Percentiles rank a stretch among this genome's conserved stretches.
Evolutionary conservation across 2,329 filamentous ascomycete genomes (phyloP).

Genomic region (Cladosporium oxysporum): DNA sequence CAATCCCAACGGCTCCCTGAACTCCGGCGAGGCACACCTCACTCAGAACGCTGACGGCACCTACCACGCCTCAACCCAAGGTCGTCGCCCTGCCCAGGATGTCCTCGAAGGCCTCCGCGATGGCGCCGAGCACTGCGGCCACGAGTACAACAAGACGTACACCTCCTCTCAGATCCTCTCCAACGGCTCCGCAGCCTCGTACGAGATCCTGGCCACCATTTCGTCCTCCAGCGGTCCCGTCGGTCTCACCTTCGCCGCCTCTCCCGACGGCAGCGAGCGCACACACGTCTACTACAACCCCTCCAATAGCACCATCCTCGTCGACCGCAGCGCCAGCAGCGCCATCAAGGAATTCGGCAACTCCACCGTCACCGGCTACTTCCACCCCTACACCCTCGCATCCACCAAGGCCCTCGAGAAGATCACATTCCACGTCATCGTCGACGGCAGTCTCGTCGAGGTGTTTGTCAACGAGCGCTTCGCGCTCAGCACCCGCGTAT

Average conservation of each 20-base stretch:
- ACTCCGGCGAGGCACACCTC: slow-evolving; percentile 28
- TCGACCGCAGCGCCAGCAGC: slow-evolving; percentile 48
- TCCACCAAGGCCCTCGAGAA: slow-evolving; percentile 37
- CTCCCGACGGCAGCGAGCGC: slow-evolving; percentile 46
- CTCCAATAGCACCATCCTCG: slow-evolving; percentile 48
- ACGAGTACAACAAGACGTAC: slow-evolving; percentile 29
- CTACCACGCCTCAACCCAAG: slow-evolving; percentile 48
- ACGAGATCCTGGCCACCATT: slow-evolving; percentile 26
- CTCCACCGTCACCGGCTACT: slow-evolving; percentile 48
- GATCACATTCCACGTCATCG: slow-evolving; percentile 47
- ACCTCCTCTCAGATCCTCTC: slow-evolving; percentile 41
- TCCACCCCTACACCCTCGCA: slow-evolving; percentile 46
- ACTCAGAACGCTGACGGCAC: slow-evolving; percentile 37
- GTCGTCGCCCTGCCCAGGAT: slow-evolving; percentile 46
- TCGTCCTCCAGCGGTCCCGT: slow-evolving; percentile 40
- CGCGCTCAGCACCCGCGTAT: slow-evolving; percentile 46
- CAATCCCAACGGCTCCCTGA: slow-evolving; percentile 36
- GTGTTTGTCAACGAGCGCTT: slow-evolving; percentile 50
- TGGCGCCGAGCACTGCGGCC: slow-evolving; percentile 30
- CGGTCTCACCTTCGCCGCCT: slow-evolving; percentile 47
- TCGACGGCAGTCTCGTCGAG: slow-evolving; percentile 52
- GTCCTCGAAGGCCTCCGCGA: slow-evolving; percentile 45
- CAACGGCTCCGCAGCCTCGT: slow-evolving; percentile 29
- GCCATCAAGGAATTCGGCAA: slow-evolving; percentile 46
- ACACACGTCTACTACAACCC: slow-evolving; percentile 50